A percentile compares a stretch with the other conserved stretches of the same genome.
Evolutionary conservation across 2,329 filamentous ascomycete genomes (phyloP).

Genomic region (Dendryphion nanum): DNA sequence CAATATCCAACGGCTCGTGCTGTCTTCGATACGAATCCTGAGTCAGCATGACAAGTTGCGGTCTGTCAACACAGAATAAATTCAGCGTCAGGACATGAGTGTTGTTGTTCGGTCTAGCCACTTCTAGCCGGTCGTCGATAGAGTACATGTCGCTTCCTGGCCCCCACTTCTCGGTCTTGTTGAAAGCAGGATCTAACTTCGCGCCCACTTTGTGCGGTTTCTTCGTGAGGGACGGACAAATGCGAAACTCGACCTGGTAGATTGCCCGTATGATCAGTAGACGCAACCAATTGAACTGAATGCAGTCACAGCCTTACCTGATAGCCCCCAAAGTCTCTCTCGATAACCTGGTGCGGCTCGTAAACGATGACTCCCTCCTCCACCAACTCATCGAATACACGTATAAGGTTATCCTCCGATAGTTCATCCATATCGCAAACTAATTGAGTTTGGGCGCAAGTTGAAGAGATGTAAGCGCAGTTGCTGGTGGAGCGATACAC

Average conservation of each 20-base stretch:
- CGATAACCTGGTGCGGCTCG: conserved; percentile 19
- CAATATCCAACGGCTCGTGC: conserved; percentile 40
- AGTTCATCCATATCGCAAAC: too few relatives aligned
- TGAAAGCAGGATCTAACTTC: conserved; percentile 13
- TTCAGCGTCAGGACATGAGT: conserved; percentile 51
- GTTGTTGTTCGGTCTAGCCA: conserved; percentile 40
- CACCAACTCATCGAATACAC: conserved; percentile 24
- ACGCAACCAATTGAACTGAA: too few relatives aligned
- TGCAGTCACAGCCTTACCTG: conserved; percentile 15
- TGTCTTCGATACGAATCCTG: conserved; percentile 49
- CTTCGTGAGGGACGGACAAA: conserved; percentile 26
- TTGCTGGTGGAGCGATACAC: too few relatives aligned
- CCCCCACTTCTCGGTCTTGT: conserved; percentile 24
- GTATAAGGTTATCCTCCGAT: conserved; percentile 9
- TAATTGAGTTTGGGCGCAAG: too few relatives aligned
- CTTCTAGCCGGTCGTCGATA: conserved; percentile 42
- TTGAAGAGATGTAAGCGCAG: too few relatives aligned
- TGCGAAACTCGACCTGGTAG: conserved; percentile 30
- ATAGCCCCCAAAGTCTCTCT: conserved; percentile 20
- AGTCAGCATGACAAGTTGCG: conserved; percentile 51
- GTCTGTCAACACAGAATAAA: conserved; percentile 49
- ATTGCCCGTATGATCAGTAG: background rate
- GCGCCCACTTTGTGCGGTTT: conserved; percentile 30
- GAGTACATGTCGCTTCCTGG: conserved; percentile 44
- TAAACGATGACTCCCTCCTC: conserved; percentile 22